phyloP scores from a whole-genome alignment of 139 green algal genomes.

The Picochlorum costavermella region DNA sequence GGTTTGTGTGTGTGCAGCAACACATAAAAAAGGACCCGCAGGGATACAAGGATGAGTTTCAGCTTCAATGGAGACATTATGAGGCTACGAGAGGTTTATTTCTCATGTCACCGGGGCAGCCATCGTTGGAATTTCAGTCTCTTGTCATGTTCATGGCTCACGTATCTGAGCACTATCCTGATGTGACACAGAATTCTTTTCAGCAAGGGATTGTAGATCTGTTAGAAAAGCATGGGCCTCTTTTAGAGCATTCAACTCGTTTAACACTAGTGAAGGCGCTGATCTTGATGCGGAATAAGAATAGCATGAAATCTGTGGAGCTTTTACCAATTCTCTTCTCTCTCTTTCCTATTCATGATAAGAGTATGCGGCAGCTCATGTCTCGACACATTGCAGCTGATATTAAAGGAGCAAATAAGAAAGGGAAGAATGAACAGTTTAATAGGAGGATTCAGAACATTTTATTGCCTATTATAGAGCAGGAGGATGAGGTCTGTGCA shows the following conservation, averaged over 20 bases:
- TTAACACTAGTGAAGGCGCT: constrained; percentile 70
- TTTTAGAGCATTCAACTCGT: constrained; percentile 65
- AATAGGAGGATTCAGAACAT: constrained; percentile 78
- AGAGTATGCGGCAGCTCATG: constrained; percentile 72
- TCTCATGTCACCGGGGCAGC: constrained; percentile 68
- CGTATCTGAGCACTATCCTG: constrained; percentile 61
- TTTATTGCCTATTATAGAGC: constrained; percentile 44
- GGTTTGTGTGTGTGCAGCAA: constrained; percentile 40
- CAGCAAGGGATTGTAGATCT: constrained; percentile 63
- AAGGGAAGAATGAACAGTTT: constrained; percentile 68
- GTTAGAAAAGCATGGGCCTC: constrained; percentile 68
- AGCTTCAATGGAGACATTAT: constrained; percentile 78
- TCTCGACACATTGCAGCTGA: constrained; percentile 90
- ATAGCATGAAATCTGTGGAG: constrained; percentile 44
- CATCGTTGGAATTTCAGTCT: constrained; percentile 71
- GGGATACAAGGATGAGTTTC: constrained; percentile 89
- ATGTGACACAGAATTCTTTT: constrained; percentile 51
- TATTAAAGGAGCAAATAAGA: constrained; percentile 78
- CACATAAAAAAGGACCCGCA: constrained; percentile 85
- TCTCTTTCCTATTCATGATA: constrained; percentile 90
- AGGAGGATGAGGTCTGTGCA: constrained; percentile 76
- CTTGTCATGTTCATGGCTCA: constrained; percentile 88
- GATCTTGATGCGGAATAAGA: constrained; percentile 84
- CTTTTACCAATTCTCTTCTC: constrained; percentile 91
- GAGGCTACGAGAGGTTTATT: constrained; percentile 76